These are phyloP conservation scores for Emericellopsis atlantica DNA, from an alignment of 2,329 filamentous ascomycete species.

Conservation along the genomic window DNA sequence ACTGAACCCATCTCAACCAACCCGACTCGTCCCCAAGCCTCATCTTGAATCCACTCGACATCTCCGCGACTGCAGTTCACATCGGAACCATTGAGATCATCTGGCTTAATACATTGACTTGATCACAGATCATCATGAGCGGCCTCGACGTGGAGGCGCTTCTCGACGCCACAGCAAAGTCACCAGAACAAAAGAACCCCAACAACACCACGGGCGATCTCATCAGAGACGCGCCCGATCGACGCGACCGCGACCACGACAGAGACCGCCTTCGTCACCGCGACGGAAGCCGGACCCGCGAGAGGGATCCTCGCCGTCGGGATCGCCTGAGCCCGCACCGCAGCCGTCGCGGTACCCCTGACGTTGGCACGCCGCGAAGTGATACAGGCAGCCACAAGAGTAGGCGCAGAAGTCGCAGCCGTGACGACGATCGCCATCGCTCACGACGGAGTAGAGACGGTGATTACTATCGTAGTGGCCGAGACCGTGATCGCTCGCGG, in stretches of 20 bases:
- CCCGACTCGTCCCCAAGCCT: no score
- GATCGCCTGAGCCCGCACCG: conserved; percentile 45
- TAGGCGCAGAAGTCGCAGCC: conserved; percentile 68
- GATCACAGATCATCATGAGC: conserved; percentile 23
- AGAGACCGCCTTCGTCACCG: background rate
- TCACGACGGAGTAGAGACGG: conserved; percentile 62
- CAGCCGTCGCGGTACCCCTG: conserved; percentile 33
- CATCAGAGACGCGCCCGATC: conserved; percentile 20
- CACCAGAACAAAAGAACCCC: conserved; percentile 34
- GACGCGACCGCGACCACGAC: conserved; percentile 31
- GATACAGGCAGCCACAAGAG: conserved; percentile 72
- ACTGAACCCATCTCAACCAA: no score
- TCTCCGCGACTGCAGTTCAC: no score
- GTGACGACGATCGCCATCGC: conserved; percentile 62
- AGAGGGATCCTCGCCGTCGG: conserved; percentile 34
- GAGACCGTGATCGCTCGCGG: conserved; percentile 48
- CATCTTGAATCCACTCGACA: no score
- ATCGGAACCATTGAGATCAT: no score
- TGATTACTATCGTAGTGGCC: conserved; percentile 49
- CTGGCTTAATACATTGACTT: no score
- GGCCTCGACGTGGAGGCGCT: conserved; percentile 74
- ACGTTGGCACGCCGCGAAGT: conserved; percentile 57
- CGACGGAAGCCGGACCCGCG: conserved; percentile 21
- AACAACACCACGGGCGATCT: conserved; percentile 38
- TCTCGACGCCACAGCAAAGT: conserved; percentile 70